phyloP scores from a whole-genome alignment of 192 early-diverging fungal genomes.

The Gryganskiella cystojenkinii region DNA sequence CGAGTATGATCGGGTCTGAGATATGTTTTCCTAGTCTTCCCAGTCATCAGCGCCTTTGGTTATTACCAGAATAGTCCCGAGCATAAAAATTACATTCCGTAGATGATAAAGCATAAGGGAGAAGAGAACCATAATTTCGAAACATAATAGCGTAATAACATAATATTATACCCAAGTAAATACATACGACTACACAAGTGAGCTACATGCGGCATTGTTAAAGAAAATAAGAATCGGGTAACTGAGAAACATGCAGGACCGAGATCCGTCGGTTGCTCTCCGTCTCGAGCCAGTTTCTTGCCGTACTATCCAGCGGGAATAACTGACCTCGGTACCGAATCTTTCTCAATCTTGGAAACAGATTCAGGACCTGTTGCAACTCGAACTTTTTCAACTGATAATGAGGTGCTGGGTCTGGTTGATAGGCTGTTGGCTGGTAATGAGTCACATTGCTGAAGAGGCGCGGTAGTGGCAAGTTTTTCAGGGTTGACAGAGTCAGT shows the following conservation, averaged over 20 bases:
- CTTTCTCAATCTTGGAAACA: constrained; percentile 24
- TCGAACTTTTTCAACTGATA: not conserved
- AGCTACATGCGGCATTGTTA: too few relatives aligned
- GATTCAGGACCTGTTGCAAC: not conserved
- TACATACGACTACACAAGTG: not conserved
- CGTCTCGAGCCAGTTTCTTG: not conserved
- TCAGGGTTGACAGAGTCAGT: not conserved
- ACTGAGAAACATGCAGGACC: constrained; percentile 18
- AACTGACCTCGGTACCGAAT: constrained; percentile 15
- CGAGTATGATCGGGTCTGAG: constrained; percentile 25
- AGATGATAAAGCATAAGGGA: not conserved
- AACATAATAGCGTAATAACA: not conserved
- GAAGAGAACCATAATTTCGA: not conserved
- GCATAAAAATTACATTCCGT: too few relatives aligned
- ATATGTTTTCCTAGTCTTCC: too few relatives aligned
- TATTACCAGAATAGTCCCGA: too few relatives aligned
- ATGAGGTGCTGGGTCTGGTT: not conserved
- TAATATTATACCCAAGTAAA: not conserved
- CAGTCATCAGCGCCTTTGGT: too few relatives aligned
- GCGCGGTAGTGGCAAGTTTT: too few relatives aligned
- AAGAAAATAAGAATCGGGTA: not conserved
- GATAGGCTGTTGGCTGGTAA: not conserved
- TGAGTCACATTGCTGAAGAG: not conserved
- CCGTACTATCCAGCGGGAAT: constrained; percentile 9
- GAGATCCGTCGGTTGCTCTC: not conserved